Percentiles rank a stretch among this genome's conserved stretches.
These are phyloP conservation scores for Phytopythium vexans DNA, from an alignment of 352 stramenopile species.

Conservation along the genomic window DNA sequence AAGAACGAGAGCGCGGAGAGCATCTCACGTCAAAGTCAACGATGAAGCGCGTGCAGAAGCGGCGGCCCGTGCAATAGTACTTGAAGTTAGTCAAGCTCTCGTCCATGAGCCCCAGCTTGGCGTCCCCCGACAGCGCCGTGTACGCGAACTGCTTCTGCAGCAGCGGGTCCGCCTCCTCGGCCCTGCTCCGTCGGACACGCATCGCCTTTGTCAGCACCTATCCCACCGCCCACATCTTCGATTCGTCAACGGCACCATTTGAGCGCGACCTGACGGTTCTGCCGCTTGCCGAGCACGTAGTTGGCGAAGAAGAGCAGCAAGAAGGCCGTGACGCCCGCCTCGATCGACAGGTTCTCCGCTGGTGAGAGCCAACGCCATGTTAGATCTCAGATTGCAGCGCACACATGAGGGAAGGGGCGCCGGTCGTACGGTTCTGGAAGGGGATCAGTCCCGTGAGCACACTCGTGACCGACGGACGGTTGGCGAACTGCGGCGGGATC, in stretches of 20 bases:
- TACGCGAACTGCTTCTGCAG: conserved; percentile 74
- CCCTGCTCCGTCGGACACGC: conserved; percentile 18
- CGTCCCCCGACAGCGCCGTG: conserved; percentile 56
- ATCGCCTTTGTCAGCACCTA: not conserved
- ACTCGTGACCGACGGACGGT: conserved; percentile 13
- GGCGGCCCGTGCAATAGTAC: conserved; percentile 81
- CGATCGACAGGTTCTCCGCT: conserved; percentile 50
- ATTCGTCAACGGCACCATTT: conserved; percentile 39
- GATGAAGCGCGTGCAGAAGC: conserved; percentile 73
- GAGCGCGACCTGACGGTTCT: conserved; percentile 63
- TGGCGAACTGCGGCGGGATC: conserved; percentile 9
- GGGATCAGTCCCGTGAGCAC: conserved; percentile 30
- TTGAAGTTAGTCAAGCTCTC: conserved; percentile 79
- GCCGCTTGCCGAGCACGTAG: conserved; percentile 62
- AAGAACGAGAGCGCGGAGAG: not conserved
- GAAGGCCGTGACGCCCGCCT: conserved; percentile 43
- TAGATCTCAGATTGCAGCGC: not conserved
- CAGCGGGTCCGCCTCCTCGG: conserved; percentile 61
- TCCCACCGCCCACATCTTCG: not conserved
- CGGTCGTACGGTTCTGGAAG: conserved; percentile 28
- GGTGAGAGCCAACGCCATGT: not conserved
- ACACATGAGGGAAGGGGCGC: no score
- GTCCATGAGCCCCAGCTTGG: conserved; percentile 59
- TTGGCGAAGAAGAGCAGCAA: conserved; percentile 47
- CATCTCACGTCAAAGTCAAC: conserved; percentile 49